Evolutionary conservation across 2,329 filamentous ascomycete genomes (phyloP).

Genomic region (Dactylellina parvicollis): DNA sequence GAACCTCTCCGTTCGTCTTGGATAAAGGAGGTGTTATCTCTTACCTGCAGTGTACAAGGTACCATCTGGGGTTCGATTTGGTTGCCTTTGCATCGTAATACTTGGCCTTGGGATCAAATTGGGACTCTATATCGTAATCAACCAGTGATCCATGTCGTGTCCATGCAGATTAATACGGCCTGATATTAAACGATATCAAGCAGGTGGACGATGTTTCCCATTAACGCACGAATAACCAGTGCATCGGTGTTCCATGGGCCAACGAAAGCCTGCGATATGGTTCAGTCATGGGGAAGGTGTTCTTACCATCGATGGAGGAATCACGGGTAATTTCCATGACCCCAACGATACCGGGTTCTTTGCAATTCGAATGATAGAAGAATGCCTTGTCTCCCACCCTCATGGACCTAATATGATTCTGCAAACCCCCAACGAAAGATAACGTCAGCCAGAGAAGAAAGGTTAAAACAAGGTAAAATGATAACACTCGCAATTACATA

Average conservation of each 20-base stretch:
- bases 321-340: constrained; percentile 89
- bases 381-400: constrained; percentile 90
- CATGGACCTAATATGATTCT: constrained; percentile 90
- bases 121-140: constrained; percentile 66
- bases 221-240: constrained; percentile 17
- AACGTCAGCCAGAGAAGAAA: constrained; percentile 33
- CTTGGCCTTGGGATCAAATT: constrained; percentile 75
- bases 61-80: constrained; percentile 79
- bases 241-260: constrained; percentile 20
- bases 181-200: constrained; percentile 34
- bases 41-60: constrained; percentile 72
- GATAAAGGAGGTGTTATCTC: constrained; percentile 25
- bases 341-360: constrained; percentile 81
- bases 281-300: not conserved
- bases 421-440: constrained; percentile 6
- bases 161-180: constrained; percentile 20
- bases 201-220: constrained; percentile 23
- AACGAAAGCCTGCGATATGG: constrained; percentile 55
- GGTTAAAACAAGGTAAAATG: too few relatives aligned
- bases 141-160: constrained; percentile 37
- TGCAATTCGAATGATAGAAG: constrained; percentile 81
- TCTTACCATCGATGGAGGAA: constrained; percentile 78
- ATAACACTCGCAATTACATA: constrained; percentile 18
- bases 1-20: not conserved
- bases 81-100: constrained; percentile 86